A percentile compares a stretch with the other conserved stretches of the same genome.
Conservation (phyloP, 306 rosid genomes). For the Prunus kanzakura region DNA sequence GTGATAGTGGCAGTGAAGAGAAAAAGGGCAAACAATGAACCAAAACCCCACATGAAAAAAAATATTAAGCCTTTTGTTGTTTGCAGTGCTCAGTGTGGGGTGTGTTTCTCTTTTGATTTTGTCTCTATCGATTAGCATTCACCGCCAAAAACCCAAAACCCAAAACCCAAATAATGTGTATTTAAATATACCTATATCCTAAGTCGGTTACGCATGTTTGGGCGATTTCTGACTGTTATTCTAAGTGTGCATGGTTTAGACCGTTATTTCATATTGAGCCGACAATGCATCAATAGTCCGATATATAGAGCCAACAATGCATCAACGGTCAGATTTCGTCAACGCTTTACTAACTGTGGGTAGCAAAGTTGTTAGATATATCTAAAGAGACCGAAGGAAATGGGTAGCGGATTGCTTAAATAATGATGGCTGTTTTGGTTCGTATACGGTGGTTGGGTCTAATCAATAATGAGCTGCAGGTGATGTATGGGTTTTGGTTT, state of each 20-base stretch:
- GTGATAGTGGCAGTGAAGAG: conserved; percentile 11
- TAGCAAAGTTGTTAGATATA: background rate
- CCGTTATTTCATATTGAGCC: too few relatives aligned
- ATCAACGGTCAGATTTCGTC: too few relatives aligned
- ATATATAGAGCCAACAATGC: too few relatives aligned
- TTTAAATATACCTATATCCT: background rate
- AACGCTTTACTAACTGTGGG: too few relatives aligned
- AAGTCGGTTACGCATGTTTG: too few relatives aligned
- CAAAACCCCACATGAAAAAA: conserved; percentile 22
- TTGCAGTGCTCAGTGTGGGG: background rate
- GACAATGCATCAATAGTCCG: too few relatives aligned
- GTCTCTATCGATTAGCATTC: background rate
- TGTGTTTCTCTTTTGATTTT: background rate
- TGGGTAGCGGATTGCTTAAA: conserved; percentile 7
- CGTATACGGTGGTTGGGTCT: conserved; percentile 28
- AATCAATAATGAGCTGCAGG: conserved; percentile 23
- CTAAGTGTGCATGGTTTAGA: too few relatives aligned
- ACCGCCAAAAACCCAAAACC: background rate
- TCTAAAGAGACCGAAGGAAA: background rate
- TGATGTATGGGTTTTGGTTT: conserved; percentile 11
- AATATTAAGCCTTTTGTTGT: background rate
- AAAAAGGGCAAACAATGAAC: background rate
- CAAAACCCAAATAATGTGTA: background rate
- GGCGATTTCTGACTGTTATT: too few relatives aligned
- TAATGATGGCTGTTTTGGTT: background rate